Evolutionary conservation across 1,284 basidiomycete genomes (phyloP).

Genomic region (Sporisorium exsertum): DNA sequence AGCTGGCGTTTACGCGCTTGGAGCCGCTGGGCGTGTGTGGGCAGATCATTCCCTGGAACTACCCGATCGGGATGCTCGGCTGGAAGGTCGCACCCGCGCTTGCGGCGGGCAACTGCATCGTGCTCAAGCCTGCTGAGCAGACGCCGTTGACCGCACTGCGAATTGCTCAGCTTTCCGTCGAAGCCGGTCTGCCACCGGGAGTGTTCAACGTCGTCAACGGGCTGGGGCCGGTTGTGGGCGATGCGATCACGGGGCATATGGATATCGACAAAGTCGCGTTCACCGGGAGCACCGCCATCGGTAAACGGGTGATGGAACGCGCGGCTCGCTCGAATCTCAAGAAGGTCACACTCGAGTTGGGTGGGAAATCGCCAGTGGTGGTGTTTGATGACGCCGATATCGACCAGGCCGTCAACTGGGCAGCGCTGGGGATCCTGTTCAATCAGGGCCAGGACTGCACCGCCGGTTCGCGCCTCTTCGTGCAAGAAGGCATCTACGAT

Average conservation of each 20-base stretch:
- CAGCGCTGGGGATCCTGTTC: slow-evolving; percentile 82
- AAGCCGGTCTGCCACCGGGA: slow-evolving; percentile 82
- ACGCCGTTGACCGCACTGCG: slow-evolving; percentile 77
- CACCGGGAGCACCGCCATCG: slow-evolving; percentile 77
- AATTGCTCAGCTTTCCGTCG: slow-evolving; percentile 78
- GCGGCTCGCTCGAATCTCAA: slow-evolving; percentile 88
- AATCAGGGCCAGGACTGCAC: slow-evolving; percentile 76
- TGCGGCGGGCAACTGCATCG: slow-evolving; percentile 69
- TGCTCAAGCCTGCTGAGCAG: slow-evolving; percentile 79
- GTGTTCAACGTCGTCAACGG: slow-evolving; percentile 81
- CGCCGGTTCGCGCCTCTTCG: slow-evolving; percentile 79
- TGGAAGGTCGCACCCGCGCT: slow-evolving; percentile 74
- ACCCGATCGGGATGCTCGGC: slow-evolving; percentile 73
- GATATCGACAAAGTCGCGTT: slow-evolving; percentile 76
- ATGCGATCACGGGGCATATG: slow-evolving; percentile 74
- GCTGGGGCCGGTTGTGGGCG: slow-evolving; percentile 83
- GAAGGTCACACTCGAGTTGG: slow-evolving; percentile 81
- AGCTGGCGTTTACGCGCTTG: slow-evolving; percentile 76
- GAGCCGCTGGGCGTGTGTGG: slow-evolving; percentile 89
- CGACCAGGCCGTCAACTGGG: slow-evolving; percentile 71
- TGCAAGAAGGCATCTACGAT: slow-evolving; percentile 76
- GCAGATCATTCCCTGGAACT: slow-evolving; percentile 73
- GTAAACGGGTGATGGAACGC: slow-evolving; percentile 78
- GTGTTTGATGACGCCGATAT: slow-evolving; percentile 76
- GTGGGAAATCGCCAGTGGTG: slow-evolving; percentile 85